phyloP scores from a whole-genome alignment of 2,329 filamentous ascomycete genomes.

The Exophiala oligosperma region DNA sequence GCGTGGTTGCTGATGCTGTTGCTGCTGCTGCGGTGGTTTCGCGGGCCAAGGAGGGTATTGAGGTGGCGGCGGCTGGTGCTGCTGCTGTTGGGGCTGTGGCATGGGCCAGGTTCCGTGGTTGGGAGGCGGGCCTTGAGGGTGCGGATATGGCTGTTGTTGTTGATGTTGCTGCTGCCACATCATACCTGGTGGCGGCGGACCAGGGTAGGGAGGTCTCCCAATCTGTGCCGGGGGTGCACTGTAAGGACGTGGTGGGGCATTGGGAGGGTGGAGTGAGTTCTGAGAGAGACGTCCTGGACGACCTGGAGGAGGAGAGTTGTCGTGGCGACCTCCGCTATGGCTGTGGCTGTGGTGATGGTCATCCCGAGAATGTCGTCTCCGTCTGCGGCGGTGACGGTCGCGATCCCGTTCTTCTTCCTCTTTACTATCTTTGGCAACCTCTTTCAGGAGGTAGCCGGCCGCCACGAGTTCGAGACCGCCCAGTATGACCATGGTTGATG shows the following conservation, averaged over 20 bases:
- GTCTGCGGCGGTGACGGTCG: constrained; percentile 11
- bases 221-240: constrained; percentile 17
- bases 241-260: constrained; percentile 15
- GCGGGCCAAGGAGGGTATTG: constrained; percentile 1
- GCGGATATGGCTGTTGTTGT: neutral
- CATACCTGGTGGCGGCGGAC: neutral
- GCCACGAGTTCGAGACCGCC: constrained; percentile 27
- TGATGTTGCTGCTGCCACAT: constrained; percentile 8
- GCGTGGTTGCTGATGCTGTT: neutral
- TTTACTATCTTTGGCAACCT: constrained; percentile 22
- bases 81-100: constrained; percentile 9
- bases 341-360: constrained; percentile 10
- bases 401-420: constrained; percentile 18
- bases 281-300: constrained; percentile 11
- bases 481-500: constrained; percentile 22
- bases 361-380: constrained; percentile 9
- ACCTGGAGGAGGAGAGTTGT: constrained; percentile 15
- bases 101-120: constrained; percentile 18
- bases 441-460: constrained; percentile 26
- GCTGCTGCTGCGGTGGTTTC: neutral
- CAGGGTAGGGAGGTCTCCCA: constrained; percentile 2
- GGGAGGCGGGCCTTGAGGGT: constrained; percentile 8
- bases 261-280: constrained; percentile 10
- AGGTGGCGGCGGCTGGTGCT: neutral
- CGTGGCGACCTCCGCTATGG: constrained; percentile 5